Conservation (phyloP, 495 filamentous ascomycete genomes). For the Pyrenula massariospora region DNA sequence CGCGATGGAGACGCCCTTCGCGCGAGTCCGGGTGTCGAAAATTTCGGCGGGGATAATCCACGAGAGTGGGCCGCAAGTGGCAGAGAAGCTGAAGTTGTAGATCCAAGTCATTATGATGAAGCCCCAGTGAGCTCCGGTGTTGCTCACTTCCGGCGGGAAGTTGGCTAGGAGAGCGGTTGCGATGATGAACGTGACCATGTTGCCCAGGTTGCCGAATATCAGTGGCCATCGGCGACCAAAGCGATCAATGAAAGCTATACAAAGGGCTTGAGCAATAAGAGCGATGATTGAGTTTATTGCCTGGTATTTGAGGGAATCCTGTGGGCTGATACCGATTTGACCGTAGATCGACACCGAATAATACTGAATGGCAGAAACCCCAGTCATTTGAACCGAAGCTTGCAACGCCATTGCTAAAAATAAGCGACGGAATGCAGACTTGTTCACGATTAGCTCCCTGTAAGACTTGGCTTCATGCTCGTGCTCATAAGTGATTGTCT, state of each 20-base stretch:
- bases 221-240: conserved; percentile 54
- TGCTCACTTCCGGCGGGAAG: conserved; percentile 43
- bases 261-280: conserved; percentile 50
- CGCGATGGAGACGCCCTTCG: conserved; percentile 55
- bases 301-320: conserved; percentile 59
- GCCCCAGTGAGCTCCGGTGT: conserved; percentile 52
- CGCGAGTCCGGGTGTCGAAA: conserved; percentile 55
- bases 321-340: conserved; percentile 54
- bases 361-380: conserved; percentile 64
- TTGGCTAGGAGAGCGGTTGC: conserved; percentile 32
- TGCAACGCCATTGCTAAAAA: conserved; percentile 58
- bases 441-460: conserved; percentile 50
- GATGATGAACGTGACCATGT: conserved; percentile 44
- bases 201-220: conserved; percentile 54
- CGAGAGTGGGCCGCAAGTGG: conserved; percentile 48
- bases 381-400: conserved; percentile 62
- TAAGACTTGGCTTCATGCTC: conserved; percentile 62
- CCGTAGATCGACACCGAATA: conserved; percentile 54
- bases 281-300: conserved; percentile 60
- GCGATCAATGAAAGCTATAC: conserved; percentile 56
- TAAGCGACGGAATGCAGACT: conserved; percentile 54
- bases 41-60: conserved; percentile 61
- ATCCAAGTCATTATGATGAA: conserved; percentile 65
- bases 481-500: conserved; percentile 28
- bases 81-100: conserved; percentile 57